Base-by-base conservation (phyloP, 345 rosid species). In the Arabis alpina region DNA sequence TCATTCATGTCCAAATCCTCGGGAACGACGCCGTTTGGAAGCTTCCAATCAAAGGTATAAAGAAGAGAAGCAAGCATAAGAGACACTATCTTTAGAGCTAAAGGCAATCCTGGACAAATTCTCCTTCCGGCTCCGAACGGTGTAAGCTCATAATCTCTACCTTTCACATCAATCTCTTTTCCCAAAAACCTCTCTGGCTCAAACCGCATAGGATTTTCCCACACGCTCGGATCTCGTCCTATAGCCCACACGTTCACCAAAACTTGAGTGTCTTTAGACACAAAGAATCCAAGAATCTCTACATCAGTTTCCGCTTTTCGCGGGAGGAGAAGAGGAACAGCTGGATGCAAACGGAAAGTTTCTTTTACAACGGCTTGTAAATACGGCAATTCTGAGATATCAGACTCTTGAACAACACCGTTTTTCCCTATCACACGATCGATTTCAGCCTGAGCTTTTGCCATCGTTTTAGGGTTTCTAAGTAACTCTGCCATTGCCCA, bases 11-110 rank as follows among this genome's bases (percentile, higher is more conserved):
- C 83, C 10, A 79, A 43, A n/a, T 82, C 72, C 14, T 71, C 80
- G 8, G 65, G 24, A 66, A 5, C 66, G 55, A 50, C 50, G 10
- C 80, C 80, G 15, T 50, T 24, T 1, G 84, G 80, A 2, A 80
- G 70, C 4, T 74, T 68, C 88, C 88, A 84, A 13, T 84, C 80
- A 71, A 84, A 82, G 9, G 68, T 66, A 51, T 72, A 73, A 15
- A 84, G 50, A 15, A 84, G 70, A 43, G 79, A 64, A 53, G 76
- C 85, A 81, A 88, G 71, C 77, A 80, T 79, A 4, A 80, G 37
- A 56, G 71, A 76, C 52, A 86, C 14, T 77, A 76, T 80, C 54
- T 77, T 79, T 11, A 52, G 7, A 4, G 77, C 93, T 30, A 84
- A 28, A 7, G 83, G 80, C 70, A 84, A 56, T 5, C 79, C 79